Base-by-base conservation (phyloP, 1,284 basidiomycete genomes). In the Sparassis latifolia region DNA sequence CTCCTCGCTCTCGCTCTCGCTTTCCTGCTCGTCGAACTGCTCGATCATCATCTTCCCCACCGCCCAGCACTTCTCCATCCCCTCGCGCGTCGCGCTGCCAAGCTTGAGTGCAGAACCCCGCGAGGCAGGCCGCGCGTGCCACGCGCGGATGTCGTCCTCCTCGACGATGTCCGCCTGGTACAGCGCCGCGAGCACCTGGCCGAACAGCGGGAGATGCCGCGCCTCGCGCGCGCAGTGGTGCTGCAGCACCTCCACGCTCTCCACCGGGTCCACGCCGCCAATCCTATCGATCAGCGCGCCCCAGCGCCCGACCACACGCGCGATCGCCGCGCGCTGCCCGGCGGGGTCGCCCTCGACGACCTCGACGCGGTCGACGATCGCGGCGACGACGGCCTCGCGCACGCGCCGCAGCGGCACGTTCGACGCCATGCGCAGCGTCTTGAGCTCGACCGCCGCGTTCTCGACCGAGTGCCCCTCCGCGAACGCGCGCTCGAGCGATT, bases 361-460 rank as follows among this genome's bases (percentile, higher is more conserved):
- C 50, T 68, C 69, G 37, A 91, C 82, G 52, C 76, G 76, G 54
- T 84, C 80, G 48, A 91, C 84, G 50, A 92, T 76, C 32, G 80
- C 83, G 20, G 75, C 76, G 33, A 95, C 76, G 31, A 93, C 90
- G 10, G 85, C 84, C 65, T 87, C 84, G 48, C 87, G 78, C 44
- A 96, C 92, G 54, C 82, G 77, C 20, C 75, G 74, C 30, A 93
- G 76, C 3, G 88, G 78, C 43, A 95, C 93, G 63, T 96, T 96
- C 58, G 84, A 88, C 41, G 92, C 91, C 93, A 96, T 96, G 44
- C 93, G 84, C 48, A 96, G 77, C 47, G 92, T 96, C 74, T 95
- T 96, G 58, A 96, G 78, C 65, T 96, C 92, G 58, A 96, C 91
- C 0, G 90, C 79, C 1, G 92, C 92, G 68, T 96, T 92, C 61